These are phyloP conservation scores for Xylaria arbuscula DNA, from an alignment of 2,329 filamentous ascomycete species.

Conservation along the genomic window DNA sequence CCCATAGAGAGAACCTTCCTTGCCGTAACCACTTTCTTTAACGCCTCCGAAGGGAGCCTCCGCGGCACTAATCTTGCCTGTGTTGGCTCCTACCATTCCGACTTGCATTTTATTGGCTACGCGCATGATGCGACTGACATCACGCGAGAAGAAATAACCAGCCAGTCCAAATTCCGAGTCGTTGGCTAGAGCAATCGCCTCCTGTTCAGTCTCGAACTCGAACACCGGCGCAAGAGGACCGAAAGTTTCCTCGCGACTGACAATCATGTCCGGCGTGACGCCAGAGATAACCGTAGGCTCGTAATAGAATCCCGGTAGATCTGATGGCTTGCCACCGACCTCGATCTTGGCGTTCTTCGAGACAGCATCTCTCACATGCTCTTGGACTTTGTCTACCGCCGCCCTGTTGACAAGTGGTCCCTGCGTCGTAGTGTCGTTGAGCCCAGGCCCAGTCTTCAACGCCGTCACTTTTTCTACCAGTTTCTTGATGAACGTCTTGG, in stretches of 20 bases:
- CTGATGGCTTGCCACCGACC: conserved; percentile 74
- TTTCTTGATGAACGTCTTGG: conserved; percentile 65
- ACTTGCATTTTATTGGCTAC: background rate
- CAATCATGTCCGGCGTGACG: conserved; percentile 74
- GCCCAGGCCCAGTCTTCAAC: conserved; percentile 74
- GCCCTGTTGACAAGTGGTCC: conserved; percentile 79
- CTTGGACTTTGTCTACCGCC: conserved; percentile 77
- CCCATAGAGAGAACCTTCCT: conserved; percentile 61
- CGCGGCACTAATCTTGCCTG: conserved; percentile 68
- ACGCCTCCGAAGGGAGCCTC: conserved; percentile 77
- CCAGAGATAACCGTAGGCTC: conserved; percentile 76
- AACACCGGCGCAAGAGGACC: conserved; percentile 16
- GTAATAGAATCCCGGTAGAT: conserved; percentile 65
- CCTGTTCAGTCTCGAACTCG: conserved; percentile 20
- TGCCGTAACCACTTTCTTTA: conserved; percentile 71
- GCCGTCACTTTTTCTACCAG: conserved; percentile 75
- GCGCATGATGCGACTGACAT: conserved; percentile 50
- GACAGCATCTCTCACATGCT: conserved; percentile 80
- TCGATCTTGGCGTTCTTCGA: conserved; percentile 78
- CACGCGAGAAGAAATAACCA: conserved; percentile 76
- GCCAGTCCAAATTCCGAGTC: conserved; percentile 81
- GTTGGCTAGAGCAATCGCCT: conserved; percentile 64
- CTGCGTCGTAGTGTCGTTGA: conserved; percentile 71
- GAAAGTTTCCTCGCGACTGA: conserved; percentile 63
- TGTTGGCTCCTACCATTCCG: conserved; percentile 70